Percentiles rank a stretch among this genome's conserved stretches.
Evolutionary conservation across 2,329 filamentous ascomycete species (phyloP).

Genomic region (Magnaporthiopsis incrustans): DNA sequence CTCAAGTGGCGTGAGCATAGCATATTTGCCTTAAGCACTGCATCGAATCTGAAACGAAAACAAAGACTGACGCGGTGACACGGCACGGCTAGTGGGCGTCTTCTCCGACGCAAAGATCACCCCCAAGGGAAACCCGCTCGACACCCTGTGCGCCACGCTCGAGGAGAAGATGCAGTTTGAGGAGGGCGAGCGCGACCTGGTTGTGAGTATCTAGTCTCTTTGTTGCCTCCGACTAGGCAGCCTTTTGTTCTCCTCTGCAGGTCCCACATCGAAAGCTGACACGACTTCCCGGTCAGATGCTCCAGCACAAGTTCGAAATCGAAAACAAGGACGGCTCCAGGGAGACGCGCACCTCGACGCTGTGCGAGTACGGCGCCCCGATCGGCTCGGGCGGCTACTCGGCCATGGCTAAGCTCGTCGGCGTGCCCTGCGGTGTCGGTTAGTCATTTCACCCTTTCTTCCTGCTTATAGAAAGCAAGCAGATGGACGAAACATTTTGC

Average conservation of each 20-base stretch:
- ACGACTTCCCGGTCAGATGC: conserved; percentile 27
- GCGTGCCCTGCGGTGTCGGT: conserved; percentile 48
- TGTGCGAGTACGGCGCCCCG: conserved; percentile 74
- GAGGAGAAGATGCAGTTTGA: conserved; percentile 90
- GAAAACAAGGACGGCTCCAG: conserved; percentile 71
- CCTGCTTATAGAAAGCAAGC: too few relatives aligned
- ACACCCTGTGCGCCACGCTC: conserved; percentile 82
- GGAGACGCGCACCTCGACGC: conserved; percentile 72
- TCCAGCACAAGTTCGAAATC: conserved; percentile 78
- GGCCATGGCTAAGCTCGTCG: conserved; percentile 74
- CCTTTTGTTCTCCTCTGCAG: conserved; percentile 4
- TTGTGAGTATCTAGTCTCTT: conserved; percentile 33
- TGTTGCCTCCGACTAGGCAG: not conserved
- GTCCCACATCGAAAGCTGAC: not conserved
- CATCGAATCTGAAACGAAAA: too few relatives aligned
- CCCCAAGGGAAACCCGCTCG: conserved; percentile 71
- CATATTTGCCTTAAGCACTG: too few relatives aligned
- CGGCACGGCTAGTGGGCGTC: conserved; percentile 27
- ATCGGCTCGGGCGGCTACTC: conserved; percentile 63
- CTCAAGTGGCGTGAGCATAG: conserved; percentile 48
- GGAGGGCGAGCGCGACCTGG: conserved; percentile 74
- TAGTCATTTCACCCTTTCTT: not conserved
- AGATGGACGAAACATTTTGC: too few relatives aligned
- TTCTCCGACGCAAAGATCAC: conserved; percentile 64
- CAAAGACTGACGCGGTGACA: not conserved